Evolutionary conservation across 371 early-diverging fungal species (phyloP).

Genomic region (Rhizopus stolonifer): DNA sequence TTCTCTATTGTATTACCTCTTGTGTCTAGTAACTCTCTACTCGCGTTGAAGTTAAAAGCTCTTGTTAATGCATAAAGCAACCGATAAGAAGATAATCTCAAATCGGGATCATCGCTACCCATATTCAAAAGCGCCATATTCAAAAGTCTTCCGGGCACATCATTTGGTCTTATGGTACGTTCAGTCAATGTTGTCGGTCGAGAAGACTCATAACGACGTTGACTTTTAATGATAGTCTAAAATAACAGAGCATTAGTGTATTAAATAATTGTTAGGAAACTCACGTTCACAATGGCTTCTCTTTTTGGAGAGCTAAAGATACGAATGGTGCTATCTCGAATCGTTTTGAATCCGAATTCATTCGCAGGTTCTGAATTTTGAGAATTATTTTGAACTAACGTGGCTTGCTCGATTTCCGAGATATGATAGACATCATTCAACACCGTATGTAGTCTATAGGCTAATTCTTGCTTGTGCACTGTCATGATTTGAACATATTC

Average conservation of each 20-base stretch:
- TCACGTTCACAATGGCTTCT: constrained; percentile 61
- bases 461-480: constrained; percentile 56
- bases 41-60: constrained; percentile 78
- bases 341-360: constrained; percentile 71
- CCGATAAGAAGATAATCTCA: constrained; percentile 82
- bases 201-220: constrained; percentile 63
- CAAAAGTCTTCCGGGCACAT: constrained; percentile 89
- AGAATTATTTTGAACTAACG: constrained; percentile 36
- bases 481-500: constrained; percentile 79
- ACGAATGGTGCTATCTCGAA: constrained; percentile 55
- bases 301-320: constrained; percentile 69
- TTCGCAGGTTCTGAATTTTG: constrained; percentile 53
- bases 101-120: constrained; percentile 72
- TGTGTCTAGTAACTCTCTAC: constrained; percentile 73
- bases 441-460: constrained; percentile 62
- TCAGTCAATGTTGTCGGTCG: constrained; percentile 59
- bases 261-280: not conserved
- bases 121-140: constrained; percentile 89
- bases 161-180: constrained; percentile 76
- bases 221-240: constrained; percentile 62
- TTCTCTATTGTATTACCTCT: constrained; percentile 50
- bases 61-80: constrained; percentile 74
- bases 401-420: constrained; percentile 77
- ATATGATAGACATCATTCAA: constrained; percentile 86
- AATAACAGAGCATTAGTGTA: too few relatives aligned